Evolutionary conservation across 2,329 filamentous ascomycete genomes (phyloP).

Genomic region (Diplodia seriata): DNA sequence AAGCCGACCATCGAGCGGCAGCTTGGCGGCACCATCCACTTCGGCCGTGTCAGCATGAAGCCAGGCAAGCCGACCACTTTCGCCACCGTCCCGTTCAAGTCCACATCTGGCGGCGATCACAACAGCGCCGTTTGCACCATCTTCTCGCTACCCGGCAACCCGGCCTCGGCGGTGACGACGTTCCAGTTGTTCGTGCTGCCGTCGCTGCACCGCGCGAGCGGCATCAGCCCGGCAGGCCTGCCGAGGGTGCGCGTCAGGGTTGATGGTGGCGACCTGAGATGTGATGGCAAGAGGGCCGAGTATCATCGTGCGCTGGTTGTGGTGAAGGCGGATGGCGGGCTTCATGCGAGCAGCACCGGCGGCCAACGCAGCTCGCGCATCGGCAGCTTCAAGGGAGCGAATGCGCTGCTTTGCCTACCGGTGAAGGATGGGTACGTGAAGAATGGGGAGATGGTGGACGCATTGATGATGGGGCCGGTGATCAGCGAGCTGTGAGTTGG

Average conservation of each 20-base stretch:
- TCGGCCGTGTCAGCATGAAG: constrained; percentile 96
- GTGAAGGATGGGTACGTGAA: constrained; percentile 67
- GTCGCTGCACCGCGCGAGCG: constrained; percentile 77
- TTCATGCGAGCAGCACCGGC: constrained; percentile 83
- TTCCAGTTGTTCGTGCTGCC: constrained; percentile 95
- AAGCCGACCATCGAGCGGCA: constrained; percentile 94
- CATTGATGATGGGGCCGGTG: constrained; percentile 74
- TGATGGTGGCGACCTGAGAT: constrained; percentile 70
- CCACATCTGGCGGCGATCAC: constrained; percentile 57
- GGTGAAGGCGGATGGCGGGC: constrained; percentile 66
- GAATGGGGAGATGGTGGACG: constrained; percentile 76
- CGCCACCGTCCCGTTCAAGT: constrained; percentile 77
- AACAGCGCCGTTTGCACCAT: constrained; percentile 67
- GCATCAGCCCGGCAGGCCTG: constrained; percentile 71
- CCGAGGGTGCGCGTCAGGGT: constrained; percentile 74
- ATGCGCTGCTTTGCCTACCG: constrained; percentile 81
- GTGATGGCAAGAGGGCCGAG: constrained; percentile 80
- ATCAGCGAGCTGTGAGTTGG: constrained; percentile 38
- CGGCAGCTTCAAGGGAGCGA: constrained; percentile 86
- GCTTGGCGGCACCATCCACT: constrained; percentile 91
- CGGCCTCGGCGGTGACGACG: constrained; percentile 89
- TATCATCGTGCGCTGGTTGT: constrained; percentile 86
- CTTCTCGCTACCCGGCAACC: constrained; percentile 93
- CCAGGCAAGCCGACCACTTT: constrained; percentile 98
- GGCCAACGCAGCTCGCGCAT: constrained; percentile 89